Conservation (phyloP, 108 stramenopile species). For the Cyclotella choctawhatcheeana region DNA sequence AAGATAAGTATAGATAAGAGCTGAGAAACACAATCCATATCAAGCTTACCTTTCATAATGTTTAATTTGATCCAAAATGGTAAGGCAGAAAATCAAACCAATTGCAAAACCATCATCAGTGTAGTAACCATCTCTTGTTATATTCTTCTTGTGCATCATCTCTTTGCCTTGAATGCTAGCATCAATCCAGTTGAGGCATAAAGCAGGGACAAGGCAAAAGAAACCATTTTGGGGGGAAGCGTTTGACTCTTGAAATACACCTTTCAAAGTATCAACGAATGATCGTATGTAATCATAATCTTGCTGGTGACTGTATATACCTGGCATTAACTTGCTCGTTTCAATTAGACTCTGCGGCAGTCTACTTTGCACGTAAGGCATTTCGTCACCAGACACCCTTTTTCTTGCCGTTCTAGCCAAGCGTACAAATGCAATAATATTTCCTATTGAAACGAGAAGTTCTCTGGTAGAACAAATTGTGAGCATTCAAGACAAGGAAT, state of each 20-base stretch:
- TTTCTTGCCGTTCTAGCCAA: constrained; percentile 37
- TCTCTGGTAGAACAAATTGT: neutral
- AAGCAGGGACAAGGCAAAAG: constrained; percentile 63
- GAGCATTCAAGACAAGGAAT: neutral
- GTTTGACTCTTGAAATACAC: constrained; percentile 34
- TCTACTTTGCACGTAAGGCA: constrained; percentile 38
- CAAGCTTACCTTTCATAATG: constrained; percentile 43
- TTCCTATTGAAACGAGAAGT: constrained; percentile 66
- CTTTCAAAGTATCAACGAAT: constrained; percentile 62
- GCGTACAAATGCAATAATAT: constrained; percentile 62
- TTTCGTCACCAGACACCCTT: constrained; percentile 24
- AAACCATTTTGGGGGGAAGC: constrained; percentile 47
- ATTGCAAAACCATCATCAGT: constrained; percentile 81
- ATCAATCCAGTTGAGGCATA: constrained; percentile 63
- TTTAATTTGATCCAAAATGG: constrained; percentile 52
- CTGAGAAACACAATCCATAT: neutral
- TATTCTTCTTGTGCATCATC: constrained; percentile 64
- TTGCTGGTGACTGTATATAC: constrained; percentile 13
- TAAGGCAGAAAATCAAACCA: constrained; percentile 64
- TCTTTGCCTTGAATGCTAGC: constrained; percentile 59
- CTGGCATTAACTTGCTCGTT: constrained; percentile 16
- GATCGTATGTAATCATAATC: constrained; percentile 48
- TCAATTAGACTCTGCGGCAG: too few relatives aligned
- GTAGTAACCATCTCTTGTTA: constrained; percentile 64
- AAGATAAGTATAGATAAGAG: neutral